Evolutionary conservation across 2,329 filamentous ascomycete species (phyloP).

Genomic region (Paecilomyces sp.): DNA sequence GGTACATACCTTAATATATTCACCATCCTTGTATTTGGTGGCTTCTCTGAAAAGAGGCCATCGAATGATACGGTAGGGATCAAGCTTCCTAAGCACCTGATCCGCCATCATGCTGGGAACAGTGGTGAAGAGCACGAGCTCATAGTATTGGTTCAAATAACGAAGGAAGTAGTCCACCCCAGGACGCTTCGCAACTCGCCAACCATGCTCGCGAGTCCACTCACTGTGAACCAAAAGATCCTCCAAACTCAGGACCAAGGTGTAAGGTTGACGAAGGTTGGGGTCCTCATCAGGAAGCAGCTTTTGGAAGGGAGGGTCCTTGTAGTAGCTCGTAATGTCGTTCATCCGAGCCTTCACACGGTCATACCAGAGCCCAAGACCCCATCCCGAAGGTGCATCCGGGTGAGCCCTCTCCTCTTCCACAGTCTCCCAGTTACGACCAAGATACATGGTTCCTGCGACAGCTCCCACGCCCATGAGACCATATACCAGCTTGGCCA

Average conservation of each 20-base stretch:
- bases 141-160: conserved; percentile 96
- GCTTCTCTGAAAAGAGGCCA: conserved; percentile 94
- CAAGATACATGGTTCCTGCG: conserved; percentile 64
- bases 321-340: conserved; percentile 83
- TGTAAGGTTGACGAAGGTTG: conserved; percentile 77
- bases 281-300: conserved; percentile 69
- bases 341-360: conserved; percentile 68
- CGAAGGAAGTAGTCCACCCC: conserved; percentile 95
- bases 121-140: conserved; percentile 90
- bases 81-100: conserved; percentile 83
- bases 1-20: conserved; percentile 80
- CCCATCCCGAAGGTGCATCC: conserved; percentile 75
- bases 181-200: conserved; percentile 89
- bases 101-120: conserved; percentile 79
- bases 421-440: conserved; percentile 74
- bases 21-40: conserved; percentile 92
- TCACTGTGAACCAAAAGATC: conserved; percentile 92
- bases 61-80: conserved; percentile 90
- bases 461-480: conserved; percentile 51
- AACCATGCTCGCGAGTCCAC: conserved; percentile 90
- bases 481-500: conserved; percentile 69
- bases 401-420: conserved; percentile 64
- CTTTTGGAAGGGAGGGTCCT: conserved; percentile 90
- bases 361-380: conserved; percentile 66
- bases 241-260: conserved; percentile 84